These are phyloP conservation scores for Prinsepia uniflora DNA, from an alignment of 306 rosid species.

Conservation along the genomic window DNA sequence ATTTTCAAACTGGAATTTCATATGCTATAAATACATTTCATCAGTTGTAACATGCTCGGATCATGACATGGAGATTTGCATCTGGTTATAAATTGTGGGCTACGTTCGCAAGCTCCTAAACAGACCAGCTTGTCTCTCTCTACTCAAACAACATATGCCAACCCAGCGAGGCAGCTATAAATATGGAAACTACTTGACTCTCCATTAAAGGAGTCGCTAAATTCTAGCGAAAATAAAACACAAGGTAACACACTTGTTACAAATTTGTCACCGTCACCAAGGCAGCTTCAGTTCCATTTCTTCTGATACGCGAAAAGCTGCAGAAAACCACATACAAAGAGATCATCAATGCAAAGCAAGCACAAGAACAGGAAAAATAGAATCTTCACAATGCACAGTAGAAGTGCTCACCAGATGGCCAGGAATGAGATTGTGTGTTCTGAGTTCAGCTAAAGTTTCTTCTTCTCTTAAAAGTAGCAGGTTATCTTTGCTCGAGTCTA, in stretches of 20 bases:
- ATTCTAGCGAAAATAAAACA: not conserved
- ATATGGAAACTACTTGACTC: conserved; percentile 16
- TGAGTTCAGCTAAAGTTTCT: conserved; percentile 58
- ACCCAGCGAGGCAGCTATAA: conserved; percentile 1
- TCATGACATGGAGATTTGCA: not conserved
- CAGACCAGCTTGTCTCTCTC: not conserved
- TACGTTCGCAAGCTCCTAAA: conserved; percentile 11
- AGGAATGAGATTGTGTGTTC: conserved; percentile 12
- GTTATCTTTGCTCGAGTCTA: conserved; percentile 41
- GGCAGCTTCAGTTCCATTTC: conserved; percentile 30
- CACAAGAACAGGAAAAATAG: not conserved
- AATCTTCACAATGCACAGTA: too few relatives aligned
- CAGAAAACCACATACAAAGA: not conserved
- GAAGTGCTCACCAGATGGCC: conserved; percentile 58
- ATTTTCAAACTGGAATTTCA: not conserved
- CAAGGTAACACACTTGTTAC: conserved; percentile 6
- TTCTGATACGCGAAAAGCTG: conserved; percentile 69
- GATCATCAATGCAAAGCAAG: not conserved
- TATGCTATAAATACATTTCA: not conserved
- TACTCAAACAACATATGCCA: conserved; percentile 10
- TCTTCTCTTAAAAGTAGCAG: conserved; percentile 37
- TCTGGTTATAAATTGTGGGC: conserved; percentile 9
- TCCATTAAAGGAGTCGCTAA: conserved; percentile 18
- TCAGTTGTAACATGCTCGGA: conserved; percentile 10
- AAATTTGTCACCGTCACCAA: conserved; percentile 15